A percentile compares a stretch with the other conserved stretches of the same genome.
Evolutionary conservation across 2,329 filamentous ascomycete genomes (phyloP).

Genomic region (Colletotrichum destructivum): DNA sequence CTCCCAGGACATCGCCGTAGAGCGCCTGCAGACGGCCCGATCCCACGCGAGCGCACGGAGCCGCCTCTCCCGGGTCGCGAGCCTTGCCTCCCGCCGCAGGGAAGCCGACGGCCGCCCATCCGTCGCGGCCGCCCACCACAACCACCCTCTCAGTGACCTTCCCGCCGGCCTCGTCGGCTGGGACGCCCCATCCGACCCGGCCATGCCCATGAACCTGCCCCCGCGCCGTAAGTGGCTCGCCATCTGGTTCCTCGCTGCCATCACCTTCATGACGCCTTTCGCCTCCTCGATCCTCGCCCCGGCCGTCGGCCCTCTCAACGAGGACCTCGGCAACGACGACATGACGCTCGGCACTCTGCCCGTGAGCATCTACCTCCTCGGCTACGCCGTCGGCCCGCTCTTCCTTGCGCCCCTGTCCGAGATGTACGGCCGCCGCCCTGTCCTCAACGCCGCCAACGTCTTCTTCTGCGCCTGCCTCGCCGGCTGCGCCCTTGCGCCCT

Average conservation of each 20-base stretch:
- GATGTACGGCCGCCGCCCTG: slow-evolving; percentile 72
- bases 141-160: slow-evolving; percentile 66
- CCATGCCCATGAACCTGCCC: slow-evolving; percentile 72
- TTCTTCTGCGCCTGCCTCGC: slow-evolving; percentile 76
- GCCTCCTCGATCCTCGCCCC: slow-evolving; percentile 74
- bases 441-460: slow-evolving; percentile 71
- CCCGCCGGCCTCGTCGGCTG: slow-evolving; percentile 70
- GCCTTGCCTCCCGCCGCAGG: slow-evolving; percentile 44
- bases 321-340: slow-evolving; percentile 61
- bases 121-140: slow-evolving; percentile 44
- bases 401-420: slow-evolving; percentile 73
- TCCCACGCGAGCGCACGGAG: slow-evolving; percentile 46
- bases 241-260: slow-evolving; percentile 68
- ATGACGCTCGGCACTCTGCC: slow-evolving; percentile 65
- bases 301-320: slow-evolving; percentile 59
- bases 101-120: slow-evolving; percentile 51
- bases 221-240: slow-evolving; percentile 70
- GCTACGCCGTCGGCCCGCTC: slow-evolving; percentile 71
- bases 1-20: slow-evolving; percentile 15
- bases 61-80: slow-evolving; percentile 46
- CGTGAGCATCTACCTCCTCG: slow-evolving; percentile 74
- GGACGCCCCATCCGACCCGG: slow-evolving; percentile 71
- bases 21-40: slow-evolving; percentile 23
- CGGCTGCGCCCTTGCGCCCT: slow-evolving; percentile 73
- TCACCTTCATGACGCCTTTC: slow-evolving; percentile 77